Evolutionary conservation across 306 rosid genomes (phyloP).

Genomic region (Vigna radiata): DNA sequence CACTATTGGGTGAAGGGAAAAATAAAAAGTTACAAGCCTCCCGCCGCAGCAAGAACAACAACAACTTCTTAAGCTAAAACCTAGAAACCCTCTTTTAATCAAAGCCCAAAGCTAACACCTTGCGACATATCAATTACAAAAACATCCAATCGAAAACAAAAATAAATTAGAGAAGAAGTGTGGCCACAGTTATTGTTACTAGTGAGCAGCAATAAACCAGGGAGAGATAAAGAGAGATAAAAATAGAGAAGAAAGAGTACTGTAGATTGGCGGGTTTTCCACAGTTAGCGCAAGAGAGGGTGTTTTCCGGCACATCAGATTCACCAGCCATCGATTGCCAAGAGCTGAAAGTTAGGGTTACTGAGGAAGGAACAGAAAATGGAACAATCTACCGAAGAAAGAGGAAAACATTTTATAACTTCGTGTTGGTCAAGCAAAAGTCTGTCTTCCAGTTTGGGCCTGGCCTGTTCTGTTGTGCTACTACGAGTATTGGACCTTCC

Average conservation of each 20-base stretch:
- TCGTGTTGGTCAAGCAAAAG: slow-evolving; percentile 4
- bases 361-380: slow-evolving; percentile 31
- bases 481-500: too few species aligned
- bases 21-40: background rate
- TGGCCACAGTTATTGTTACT: background rate
- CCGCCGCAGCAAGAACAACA: background rate
- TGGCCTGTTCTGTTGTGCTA: too few species aligned
- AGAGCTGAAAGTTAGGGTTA: slow-evolving; percentile 36
- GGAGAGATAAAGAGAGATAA: background rate
- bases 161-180: background rate
- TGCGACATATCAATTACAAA: slow-evolving; percentile 6
- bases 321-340: slow-evolving; percentile 64
- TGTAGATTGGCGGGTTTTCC: slow-evolving; percentile 83
- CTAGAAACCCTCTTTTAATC: slow-evolving; percentile 18
- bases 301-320: slow-evolving; percentile 57
- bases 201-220: background rate
- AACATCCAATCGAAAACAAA: background rate
- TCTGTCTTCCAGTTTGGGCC: background rate
- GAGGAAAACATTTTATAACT: slow-evolving; percentile 23
- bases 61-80: background rate
- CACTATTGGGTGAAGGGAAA: background rate
- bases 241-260: slow-evolving; percentile 45
- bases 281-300: slow-evolving; percentile 72
- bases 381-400: slow-evolving; percentile 33
- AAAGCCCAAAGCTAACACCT: slow-evolving; percentile 6